Base-by-base conservation (phyloP, 1,139 yeast species). In the Blastobotrys indianensis region DNA sequence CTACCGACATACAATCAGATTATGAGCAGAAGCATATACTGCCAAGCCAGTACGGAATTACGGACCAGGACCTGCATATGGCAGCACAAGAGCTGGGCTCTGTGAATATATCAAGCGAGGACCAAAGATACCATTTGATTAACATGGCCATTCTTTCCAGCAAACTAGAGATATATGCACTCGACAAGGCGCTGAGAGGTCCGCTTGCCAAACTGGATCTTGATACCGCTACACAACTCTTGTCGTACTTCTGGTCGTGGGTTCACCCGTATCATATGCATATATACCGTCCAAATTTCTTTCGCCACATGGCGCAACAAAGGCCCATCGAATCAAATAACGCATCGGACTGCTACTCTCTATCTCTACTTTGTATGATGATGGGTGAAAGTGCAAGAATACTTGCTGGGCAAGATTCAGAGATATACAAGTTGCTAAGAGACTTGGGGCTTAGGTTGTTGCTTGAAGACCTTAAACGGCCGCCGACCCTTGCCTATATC, bases 201-300 rank as follows among this genome's bases (percentile, higher is more conserved):
- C 29, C 38, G 13, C 33, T 40, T 11, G 15, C 47, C 4, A 25
- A 15, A 15, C 20, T 45, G 7, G 32, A 28, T 10, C 15, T 20
- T 8, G 25, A 32, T 15, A 39, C 37, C 42, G 48, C 48, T 7
- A 37, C 32, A 15, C 42, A 41, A 20, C 35, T 45, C 23, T 13
- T 42, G 25, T 33, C 41, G n/a, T 41, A 41, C 31, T 45, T 35
- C 32, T 45, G 48, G 48, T 37, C 42, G 12, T 41, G 42, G 39
- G n/a, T 41, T 32, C 48, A 45, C 29, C 48, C 48, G 20, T 29
- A 36, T 29, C 41, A 40, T 13, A 37, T 41, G 39, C 45, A 45
- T 12, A 39, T 45, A 15, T 45, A 45, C 32, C 36, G 41, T n/a
- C 37, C 44, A 4, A 15, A n/a, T 10, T 45, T 45, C 30, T 37